Evolutionary conservation across 768 basidiomycete genomes (phyloP).

Genomic region (Lyophyllum semitale): DNA sequence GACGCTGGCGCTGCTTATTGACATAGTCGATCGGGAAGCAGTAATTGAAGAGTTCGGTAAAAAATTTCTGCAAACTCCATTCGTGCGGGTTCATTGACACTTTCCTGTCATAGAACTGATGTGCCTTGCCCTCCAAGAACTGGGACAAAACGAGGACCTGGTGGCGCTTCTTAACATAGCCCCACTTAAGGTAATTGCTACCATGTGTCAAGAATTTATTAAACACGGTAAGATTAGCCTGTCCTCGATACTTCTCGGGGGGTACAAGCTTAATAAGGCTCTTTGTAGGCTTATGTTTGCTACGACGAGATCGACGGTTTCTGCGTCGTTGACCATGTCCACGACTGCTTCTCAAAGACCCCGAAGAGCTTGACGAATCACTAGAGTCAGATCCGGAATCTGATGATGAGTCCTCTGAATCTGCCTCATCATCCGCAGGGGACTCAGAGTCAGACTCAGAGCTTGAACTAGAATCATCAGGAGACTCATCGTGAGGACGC

Average conservation of each 20-base stretch:
- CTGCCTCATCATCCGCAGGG: not conserved
- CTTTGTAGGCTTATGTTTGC: not conserved
- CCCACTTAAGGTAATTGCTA: slow-evolving; percentile 19
- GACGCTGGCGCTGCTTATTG: slow-evolving; percentile 23
- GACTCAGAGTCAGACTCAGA: not conserved
- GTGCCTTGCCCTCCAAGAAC: slow-evolving; percentile 30
- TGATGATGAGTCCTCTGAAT: not conserved
- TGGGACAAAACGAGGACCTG: slow-evolving; percentile 22
- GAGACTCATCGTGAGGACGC: not conserved
- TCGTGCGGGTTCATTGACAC: slow-evolving; percentile 15
- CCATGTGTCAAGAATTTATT: slow-evolving; percentile 17
- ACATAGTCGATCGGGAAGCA: slow-evolving; percentile 34
- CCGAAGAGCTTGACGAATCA: not conserved
- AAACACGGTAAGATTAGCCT: slow-evolving; percentile 5
- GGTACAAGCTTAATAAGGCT: slow-evolving; percentile 16
- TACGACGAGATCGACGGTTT: not conserved
- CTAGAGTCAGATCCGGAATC: not conserved
- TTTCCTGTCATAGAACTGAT: slow-evolving; percentile 25
- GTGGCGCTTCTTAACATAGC: slow-evolving; percentile 4
- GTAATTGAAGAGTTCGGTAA: slow-evolving; percentile 30
- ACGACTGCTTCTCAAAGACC: not conserved
- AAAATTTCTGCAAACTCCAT: slow-evolving; percentile 26
- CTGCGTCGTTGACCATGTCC: not conserved
- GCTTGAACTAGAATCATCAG: not conserved
- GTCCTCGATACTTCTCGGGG: slow-evolving; percentile 19